Evolutionary conservation across 148 eudicot species (phyloP).

Genomic region (Silene uniflora): DNA sequence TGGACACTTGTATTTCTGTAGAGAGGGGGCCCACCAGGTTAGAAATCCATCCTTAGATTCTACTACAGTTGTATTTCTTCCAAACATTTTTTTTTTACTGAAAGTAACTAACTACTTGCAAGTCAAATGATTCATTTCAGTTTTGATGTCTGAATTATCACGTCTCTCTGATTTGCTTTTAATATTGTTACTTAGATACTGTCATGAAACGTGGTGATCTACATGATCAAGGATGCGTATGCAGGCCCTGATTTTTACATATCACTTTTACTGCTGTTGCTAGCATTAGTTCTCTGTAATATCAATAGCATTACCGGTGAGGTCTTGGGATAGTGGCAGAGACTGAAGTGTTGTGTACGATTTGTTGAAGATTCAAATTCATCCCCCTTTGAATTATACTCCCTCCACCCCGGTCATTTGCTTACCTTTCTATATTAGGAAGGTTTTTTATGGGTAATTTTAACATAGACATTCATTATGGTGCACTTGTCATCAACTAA

Average conservation of each 20-base stretch:
- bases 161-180: neutral
- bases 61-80: conserved; percentile 12
- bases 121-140: conserved; percentile 10
- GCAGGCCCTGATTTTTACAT: neutral
- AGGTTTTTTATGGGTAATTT: too few relatives aligned
- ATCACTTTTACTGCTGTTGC: neutral
- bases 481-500: too few relatives aligned
- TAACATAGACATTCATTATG: too few relatives aligned
- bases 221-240: neutral
- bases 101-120: conserved; percentile 14
- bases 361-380: neutral
- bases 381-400: neutral
- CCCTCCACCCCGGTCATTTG: too few relatives aligned
- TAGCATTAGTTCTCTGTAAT: neutral
- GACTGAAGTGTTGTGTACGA: neutral
- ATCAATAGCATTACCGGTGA: neutral
- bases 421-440: too few relatives aligned
- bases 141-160: conserved; percentile 7
- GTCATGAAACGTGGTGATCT: conserved; percentile 14
- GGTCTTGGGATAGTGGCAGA: neutral
- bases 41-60: conserved; percentile 21
- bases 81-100: conserved; percentile 17
- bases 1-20: conserved; percentile 33
- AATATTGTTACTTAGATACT: conserved; percentile 2
- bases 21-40: conserved; percentile 29